These are phyloP conservation scores for Dillenia turbinata DNA, from an alignment of 164 flowering plant genomes.

Conservation along the genomic window DNA sequence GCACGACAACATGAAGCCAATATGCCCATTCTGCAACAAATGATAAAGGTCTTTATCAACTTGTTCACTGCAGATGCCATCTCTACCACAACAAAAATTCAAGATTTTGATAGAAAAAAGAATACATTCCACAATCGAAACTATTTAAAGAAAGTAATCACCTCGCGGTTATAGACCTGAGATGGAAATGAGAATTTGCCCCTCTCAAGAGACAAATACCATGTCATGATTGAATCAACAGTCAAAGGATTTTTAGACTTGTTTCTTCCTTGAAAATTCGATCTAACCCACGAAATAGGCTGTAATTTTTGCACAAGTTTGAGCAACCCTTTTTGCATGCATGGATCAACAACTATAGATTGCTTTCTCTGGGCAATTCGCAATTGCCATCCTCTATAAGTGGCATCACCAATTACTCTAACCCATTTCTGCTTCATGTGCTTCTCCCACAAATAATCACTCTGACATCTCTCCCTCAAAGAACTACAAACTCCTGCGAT, in stretches of 20 bases:
- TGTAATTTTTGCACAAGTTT: constrained; percentile 33
- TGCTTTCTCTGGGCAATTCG: constrained; percentile 44
- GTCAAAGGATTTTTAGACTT: constrained; percentile 33
- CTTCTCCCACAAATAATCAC: constrained; percentile 76
- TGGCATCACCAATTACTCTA: constrained; percentile 57
- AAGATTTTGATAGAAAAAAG: constrained; percentile 6
- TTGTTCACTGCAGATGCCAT: no score
- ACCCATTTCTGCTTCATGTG: constrained; percentile 90
- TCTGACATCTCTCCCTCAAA: constrained; percentile 70
- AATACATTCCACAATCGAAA: background rate
- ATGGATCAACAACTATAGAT: constrained; percentile 14
- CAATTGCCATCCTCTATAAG: constrained; percentile 68
- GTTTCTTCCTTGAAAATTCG: constrained; percentile 21
- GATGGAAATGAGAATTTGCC: constrained; percentile 92
- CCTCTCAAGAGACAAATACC: constrained; percentile 67
- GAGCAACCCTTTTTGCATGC: constrained; percentile 30
- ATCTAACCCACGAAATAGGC: constrained; percentile 48
- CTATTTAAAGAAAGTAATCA: constrained; percentile 16
- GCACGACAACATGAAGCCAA: constrained; percentile 89
- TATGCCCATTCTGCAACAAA: constrained; percentile 71
- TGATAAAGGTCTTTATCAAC: background rate
- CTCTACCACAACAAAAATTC: background rate
- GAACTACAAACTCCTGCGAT: constrained; percentile 78
- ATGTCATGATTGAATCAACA: constrained; percentile 59
- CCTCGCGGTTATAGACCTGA: constrained; percentile 96